Percentiles rank a stretch among this genome's conserved stretches.
phyloP scores from a whole-genome alignment of 345 rosid genomes.

The Ceriops decandra region DNA sequence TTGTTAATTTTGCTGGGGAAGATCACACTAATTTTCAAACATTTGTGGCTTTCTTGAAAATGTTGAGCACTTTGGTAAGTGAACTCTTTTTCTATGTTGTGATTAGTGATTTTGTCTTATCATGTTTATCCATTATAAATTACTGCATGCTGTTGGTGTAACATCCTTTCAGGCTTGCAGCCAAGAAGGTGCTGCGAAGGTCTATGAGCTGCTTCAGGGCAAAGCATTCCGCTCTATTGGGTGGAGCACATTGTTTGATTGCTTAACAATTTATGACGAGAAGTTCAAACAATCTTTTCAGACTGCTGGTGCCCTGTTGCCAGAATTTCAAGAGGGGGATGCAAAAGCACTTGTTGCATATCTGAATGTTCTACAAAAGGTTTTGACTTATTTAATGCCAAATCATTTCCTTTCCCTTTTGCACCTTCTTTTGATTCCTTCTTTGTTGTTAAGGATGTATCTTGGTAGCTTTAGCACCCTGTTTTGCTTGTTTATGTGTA shows the following conservation, averaged over 20 bases:
- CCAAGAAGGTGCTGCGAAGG: conserved; percentile 91
- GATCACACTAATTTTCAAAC: conserved; percentile 95
- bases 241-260: conserved; percentile 88
- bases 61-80: conserved; percentile 91
- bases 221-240: conserved; percentile 85
- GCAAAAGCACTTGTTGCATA: conserved; percentile 96
- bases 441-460: background rate
- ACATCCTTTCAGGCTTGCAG: conserved; percentile 69
- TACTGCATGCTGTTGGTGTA: conserved; percentile 14
- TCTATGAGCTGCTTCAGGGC: conserved; percentile 82
- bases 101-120: background rate
- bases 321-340: conserved; percentile 91
- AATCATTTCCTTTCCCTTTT: background rate
- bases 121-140: conserved; percentile 16
- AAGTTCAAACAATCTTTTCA: conserved; percentile 88
- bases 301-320: conserved; percentile 80
- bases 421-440: background rate
- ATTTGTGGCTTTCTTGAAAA: conserved; percentile 88
- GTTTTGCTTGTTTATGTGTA: too few relatives aligned
- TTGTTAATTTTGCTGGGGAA: conserved; percentile 96
- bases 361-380: conserved; percentile 94
- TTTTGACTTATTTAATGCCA: conserved; percentile 21
- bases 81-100: background rate
- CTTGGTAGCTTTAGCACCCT: too few relatives aligned
- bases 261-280: conserved; percentile 80